Base-by-base conservation (phyloP, 768 basidiomycete species). In the Termitomyces titanicus region DNA sequence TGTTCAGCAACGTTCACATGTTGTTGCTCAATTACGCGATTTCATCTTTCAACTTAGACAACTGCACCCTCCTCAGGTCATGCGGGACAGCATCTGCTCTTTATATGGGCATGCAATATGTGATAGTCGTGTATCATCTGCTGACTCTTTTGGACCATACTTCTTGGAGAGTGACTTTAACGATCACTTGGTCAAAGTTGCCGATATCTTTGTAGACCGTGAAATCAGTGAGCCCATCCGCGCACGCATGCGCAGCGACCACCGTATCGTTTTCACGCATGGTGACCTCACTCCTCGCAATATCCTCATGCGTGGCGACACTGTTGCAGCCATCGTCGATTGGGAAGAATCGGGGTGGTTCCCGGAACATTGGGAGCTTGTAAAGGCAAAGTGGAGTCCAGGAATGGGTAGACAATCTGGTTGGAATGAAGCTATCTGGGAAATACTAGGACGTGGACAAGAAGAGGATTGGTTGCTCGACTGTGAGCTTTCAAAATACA, bases 211-310 rank as follows among this genome's bases (percentile, higher is more conserved):
- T 15, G 6, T 53, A 35, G 56, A 57, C 22, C 38, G 45, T 34
- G 56, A 20, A 34, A 31, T 54, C 27, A 57, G 51, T 33, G 46
- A 48, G 29, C 48, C 49, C 17, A 15, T 58, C 42, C 53, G 53
- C 5, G 45, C 47, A 25, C 53, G 42, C 27, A 45, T 55, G 47
- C 48, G 52, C 15, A 24, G 47, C 17, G 18, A 47, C 22, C 57
- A 58, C 13, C 57, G 34, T 39, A 45, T 59, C 22, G 46, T 56
- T n/a, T 63, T 78, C 61, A 68, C 70, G n/a, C 75, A 79, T 55
- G 74, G 72, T 22, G 76, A 79, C 56, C 52, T 78, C 44, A 67
- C 70, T 44, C 72, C 73, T 8, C 67, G 73, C 2, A 78, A 79
- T 59, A 67, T 79, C 47, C 60, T 78, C 20, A 65, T 78, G 25